Conservation (phyloP, 2,329 filamentous ascomycete genomes). For the Magnaporthiopsis rhizophila region DNA sequence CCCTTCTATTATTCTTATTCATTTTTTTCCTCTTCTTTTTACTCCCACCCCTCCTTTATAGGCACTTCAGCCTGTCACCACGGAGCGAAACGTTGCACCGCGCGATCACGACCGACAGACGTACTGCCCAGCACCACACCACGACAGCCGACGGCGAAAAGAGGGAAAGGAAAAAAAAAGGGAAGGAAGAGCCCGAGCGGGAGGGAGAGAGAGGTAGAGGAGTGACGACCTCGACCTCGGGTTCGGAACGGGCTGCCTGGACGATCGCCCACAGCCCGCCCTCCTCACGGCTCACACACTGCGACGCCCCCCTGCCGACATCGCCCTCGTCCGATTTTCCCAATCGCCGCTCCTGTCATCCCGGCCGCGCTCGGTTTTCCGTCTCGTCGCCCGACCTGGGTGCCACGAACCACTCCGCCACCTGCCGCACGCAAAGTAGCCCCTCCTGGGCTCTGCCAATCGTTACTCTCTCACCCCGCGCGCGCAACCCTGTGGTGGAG, state of each 20-base stretch:
- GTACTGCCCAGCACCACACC: not conserved
- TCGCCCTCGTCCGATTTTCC: not conserved
- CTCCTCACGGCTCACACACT: not conserved
- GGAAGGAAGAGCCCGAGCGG: not conserved
- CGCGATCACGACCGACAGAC: not conserved
- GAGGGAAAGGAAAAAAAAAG: not conserved
- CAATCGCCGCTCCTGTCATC: not conserved
- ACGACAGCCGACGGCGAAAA: not conserved
- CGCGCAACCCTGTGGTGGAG: constrained; percentile 9
- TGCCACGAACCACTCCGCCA: too few relatives aligned
- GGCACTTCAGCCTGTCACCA: not conserved
- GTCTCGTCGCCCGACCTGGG: too few relatives aligned
- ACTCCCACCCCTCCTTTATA: constrained; percentile 3
- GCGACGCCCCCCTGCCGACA: not conserved
- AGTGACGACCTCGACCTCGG: not conserved
- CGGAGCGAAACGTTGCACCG: not conserved
- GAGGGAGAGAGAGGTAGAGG: not conserved
- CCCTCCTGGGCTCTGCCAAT: constrained; percentile 1
- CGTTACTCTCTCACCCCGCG: constrained; percentile 12
- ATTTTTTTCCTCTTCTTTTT: too few relatives aligned
- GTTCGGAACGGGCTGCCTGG: not conserved
- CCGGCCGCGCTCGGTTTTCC: too few relatives aligned
- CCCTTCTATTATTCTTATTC: constrained; percentile 8
- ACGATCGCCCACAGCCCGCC: not conserved
- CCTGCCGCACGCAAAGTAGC: not conserved